phyloP scores from a whole-genome alignment of 2,329 filamentous ascomycete species.

The Fusarium illudens region DNA sequence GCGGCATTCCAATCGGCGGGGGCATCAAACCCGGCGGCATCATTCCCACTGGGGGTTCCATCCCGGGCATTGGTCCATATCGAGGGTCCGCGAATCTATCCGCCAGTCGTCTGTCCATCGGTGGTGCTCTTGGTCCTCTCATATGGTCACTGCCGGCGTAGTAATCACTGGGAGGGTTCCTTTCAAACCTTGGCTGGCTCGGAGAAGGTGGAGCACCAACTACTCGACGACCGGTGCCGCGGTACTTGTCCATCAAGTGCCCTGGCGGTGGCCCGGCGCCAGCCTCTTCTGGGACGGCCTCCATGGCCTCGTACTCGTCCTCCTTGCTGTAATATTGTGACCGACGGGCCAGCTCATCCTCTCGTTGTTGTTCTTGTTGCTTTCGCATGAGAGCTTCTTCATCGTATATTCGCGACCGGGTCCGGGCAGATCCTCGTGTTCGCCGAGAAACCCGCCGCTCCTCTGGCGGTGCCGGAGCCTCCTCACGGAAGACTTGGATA shows the following conservation, averaged over 20 bases:
- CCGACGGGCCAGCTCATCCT: slow-evolving; percentile 49
- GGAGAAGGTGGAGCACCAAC: slow-evolving; percentile 36
- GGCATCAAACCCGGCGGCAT: slow-evolving; percentile 37
- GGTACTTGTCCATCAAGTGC: slow-evolving; percentile 69
- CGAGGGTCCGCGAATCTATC: slow-evolving; percentile 59
- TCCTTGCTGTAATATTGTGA: slow-evolving; percentile 49
- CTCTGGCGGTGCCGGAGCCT: slow-evolving; percentile 41
- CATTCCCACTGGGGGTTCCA: slow-evolving; percentile 33
- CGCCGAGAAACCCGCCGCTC: slow-evolving; percentile 39
- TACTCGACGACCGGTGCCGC: slow-evolving; percentile 45
- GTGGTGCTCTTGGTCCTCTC: slow-evolving; percentile 52
- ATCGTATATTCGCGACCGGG: slow-evolving; percentile 50
- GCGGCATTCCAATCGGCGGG: slow-evolving; percentile 48
- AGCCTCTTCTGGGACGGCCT: slow-evolving; percentile 49
- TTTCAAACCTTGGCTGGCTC: slow-evolving; percentile 39
- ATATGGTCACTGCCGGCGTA: slow-evolving; percentile 54
- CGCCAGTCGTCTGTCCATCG: slow-evolving; percentile 60
- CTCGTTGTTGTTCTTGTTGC: slow-evolving; percentile 57
- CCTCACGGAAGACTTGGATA: slow-evolving; percentile 35
- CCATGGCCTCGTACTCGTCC: slow-evolving; percentile 48
- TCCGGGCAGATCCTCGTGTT: slow-evolving; percentile 36
- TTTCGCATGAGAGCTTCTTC: slow-evolving; percentile 57
- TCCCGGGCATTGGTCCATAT: slow-evolving; percentile 33
- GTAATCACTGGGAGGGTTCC: slow-evolving; percentile 50
- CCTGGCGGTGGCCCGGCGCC: slow-evolving; percentile 58